Base-by-base conservation (phyloP, 768 basidiomycete genomes). In the Phallus indusiatus region DNA sequence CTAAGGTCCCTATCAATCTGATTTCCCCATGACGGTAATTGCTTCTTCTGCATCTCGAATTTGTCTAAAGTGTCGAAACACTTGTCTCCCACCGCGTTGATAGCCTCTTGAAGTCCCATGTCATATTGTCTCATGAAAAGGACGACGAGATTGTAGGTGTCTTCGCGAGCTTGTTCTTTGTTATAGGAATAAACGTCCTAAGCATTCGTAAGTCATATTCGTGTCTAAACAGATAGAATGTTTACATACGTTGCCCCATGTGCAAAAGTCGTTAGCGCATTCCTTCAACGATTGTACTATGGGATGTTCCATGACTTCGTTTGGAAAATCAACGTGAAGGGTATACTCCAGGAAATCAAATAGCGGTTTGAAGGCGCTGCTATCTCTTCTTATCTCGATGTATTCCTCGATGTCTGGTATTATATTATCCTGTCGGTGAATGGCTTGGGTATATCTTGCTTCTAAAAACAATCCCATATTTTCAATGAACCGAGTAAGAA, bases 21-120 rank as follows among this genome's bases (percentile, higher is more conserved):
- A 1, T 76, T 71, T 7, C 80, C 81, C 84, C 85, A 87, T 1
- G 81, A 81, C 11, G 85, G 86, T 2, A 88, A 56, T 1, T 70
- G 69, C 33, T 66, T 46, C 11, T 68, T 55, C 21, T 69, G 67
- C 8, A 63, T 57, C 16, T 72, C 60, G 65, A 78, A 78, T 16
- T 64, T 56, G 8, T 68, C 66, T 14, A 71, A 62, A 9, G 73
- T 60, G 9, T 55, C 52, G n/a, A 69, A 67, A 52, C 72, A 69
- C 49, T 74, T 69, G 17, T 64, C 61, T 9, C 65, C 69, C 6
- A 78, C 66, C 68, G 70, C 75, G 28, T 73, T 62, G 46, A 78
- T 67, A 1, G 78, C 76, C 10, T 59, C 66, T 59, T 76, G 68
- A 7, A 77, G 61, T 37, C 67, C 62, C 17, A 75, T 56, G 1